These are phyloP conservation scores for Cladosporium cucumerinum DNA, from an alignment of 2,329 filamentous ascomycete species.

Conservation along the genomic window DNA sequence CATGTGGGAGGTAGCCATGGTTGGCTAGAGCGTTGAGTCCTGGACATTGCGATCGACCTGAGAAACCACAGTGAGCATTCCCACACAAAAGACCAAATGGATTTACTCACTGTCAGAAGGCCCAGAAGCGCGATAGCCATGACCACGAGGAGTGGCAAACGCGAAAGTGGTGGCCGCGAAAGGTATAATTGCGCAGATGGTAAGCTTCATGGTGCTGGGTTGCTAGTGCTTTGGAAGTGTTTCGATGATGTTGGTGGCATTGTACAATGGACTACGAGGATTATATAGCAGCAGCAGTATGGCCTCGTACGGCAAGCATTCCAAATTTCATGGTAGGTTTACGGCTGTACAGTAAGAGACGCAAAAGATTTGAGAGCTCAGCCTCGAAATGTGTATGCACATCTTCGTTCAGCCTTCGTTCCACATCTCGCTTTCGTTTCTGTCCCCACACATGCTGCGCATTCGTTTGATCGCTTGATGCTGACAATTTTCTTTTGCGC, in stretches of 20 bases:
- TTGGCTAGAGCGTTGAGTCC: constrained; percentile 25
- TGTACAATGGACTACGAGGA: neutral
- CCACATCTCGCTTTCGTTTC: neutral
- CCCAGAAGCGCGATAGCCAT: neutral
- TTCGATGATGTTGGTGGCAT: neutral
- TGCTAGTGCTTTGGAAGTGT: neutral
- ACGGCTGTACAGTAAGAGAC: neutral
- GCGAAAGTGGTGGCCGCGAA: neutral
- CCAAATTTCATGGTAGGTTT: neutral
- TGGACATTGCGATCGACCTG: constrained; percentile 25
- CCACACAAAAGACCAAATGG: neutral
- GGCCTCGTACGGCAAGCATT: neutral
- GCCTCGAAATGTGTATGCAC: neutral
- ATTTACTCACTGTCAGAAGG: neutral
- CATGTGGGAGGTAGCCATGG: constrained; percentile 27
- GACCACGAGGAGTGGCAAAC: neutral
- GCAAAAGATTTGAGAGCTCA: neutral
- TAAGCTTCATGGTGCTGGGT: neutral
- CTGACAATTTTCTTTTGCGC: neutral
- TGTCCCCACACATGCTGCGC: neutral
- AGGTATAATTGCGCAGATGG: neutral
- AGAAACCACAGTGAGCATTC: neutral
- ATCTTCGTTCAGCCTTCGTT: neutral
- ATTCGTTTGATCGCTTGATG: neutral
- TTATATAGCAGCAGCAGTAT: neutral